Percentiles rank a stretch among this genome's conserved stretches.
These are phyloP conservation scores for Akebia trifoliata DNA, from an alignment of 164 flowering plant species.

Conservation along the genomic window DNA sequence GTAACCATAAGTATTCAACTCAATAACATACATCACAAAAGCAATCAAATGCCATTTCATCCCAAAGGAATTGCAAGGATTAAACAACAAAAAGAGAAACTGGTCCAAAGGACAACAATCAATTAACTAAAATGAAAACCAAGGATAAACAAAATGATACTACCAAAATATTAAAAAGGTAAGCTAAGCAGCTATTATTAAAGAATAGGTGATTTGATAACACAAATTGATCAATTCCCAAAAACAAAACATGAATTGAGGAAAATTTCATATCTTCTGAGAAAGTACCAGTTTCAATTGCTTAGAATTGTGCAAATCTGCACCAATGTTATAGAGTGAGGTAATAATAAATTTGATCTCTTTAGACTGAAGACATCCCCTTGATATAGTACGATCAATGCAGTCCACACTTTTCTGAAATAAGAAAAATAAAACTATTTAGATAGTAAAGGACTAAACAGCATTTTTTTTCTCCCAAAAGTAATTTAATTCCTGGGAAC, in stretches of 20 bases:
- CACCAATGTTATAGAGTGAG: constrained; percentile 57
- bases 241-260: too few relatives aligned
- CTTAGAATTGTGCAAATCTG: constrained; percentile 48
- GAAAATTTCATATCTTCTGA: too few relatives aligned
- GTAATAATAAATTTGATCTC: constrained; percentile 50
- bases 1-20: background rate
- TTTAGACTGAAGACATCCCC: constrained; percentile 44
- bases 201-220: background rate
- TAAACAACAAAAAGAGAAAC: background rate
- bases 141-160: background rate
- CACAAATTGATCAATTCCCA: background rate
- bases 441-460: constrained; percentile 8
- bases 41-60: background rate
- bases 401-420: constrained; percentile 46
- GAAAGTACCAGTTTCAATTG: constrained; percentile 54
- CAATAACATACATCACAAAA: background rate
- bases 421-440: constrained; percentile 9
- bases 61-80: background rate
- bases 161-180: background rate
- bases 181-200: background rate
- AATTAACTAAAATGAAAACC: background rate
- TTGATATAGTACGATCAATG: constrained; percentile 40
- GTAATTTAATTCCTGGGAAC: background rate
- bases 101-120: background rate
- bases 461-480: background rate